Evolutionary conservation across 352 stramenopile species (phyloP), one percentile per base, ranked within the genome.

Genomic region (Globisporangium barbulae): DNA sequence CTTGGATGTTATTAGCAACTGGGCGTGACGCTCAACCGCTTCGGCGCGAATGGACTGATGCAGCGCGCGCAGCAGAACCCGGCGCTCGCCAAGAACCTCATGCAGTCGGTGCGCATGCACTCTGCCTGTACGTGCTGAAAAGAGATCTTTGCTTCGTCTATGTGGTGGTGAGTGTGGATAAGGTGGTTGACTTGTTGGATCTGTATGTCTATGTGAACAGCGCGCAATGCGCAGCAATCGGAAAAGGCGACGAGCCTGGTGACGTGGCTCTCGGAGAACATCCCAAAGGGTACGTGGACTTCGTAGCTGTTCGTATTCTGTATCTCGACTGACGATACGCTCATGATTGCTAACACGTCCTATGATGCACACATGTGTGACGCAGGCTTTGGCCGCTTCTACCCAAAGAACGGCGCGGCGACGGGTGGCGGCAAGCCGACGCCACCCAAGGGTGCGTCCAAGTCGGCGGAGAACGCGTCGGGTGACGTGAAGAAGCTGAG

Each of bases 201-300:
- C 25, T 53, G 5, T 44, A 12, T 50, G 5, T 44, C 6, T 30
- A 19, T 53, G 12, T 28, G 15, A 54, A 17, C 52, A 90, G 85
- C 80, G 35, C 76, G 73, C 31, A 81, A 76, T 42, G 55, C 59
- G 22, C 73, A 78, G 39, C 72, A 78, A 55, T 68, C 72, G 19
- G 65, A 84, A 19, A 78, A 85, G 57, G 73, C 82, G 22, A 79
- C 81, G 69, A 87, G 78, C 55, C 85, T 89, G 68, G 70, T 73
- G 37, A 86, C 76, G 53, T 94, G 86, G 86, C 69, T 94, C 21
- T 82, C 83, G 48, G 83, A 94, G 69, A 90, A 92, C 52, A 84
- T 94, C 49, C 79, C 79, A 48, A 88, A 88, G 61, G 78, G 77
- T 85, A 45, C 22, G 63, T 61, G 25, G 25, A 28, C 25, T 35